A percentile compares a stretch with the other conserved stretches of the same genome.
Conservation (phyloP, 1,284 basidiomycete species). For the Psilocybe mexicana region DNA sequence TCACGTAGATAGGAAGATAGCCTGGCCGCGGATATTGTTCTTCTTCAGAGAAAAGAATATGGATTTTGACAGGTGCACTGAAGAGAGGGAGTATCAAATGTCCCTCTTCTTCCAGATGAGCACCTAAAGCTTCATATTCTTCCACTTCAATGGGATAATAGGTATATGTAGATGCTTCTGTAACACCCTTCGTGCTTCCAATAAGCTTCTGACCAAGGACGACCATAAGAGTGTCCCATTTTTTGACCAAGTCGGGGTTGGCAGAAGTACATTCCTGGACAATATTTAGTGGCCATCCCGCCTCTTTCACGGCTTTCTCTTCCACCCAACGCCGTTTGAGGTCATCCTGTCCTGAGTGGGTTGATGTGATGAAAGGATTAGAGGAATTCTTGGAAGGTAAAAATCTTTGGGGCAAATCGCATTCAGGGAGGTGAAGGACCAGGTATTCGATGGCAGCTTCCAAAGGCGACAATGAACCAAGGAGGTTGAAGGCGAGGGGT, state of each 20-base stretch:
- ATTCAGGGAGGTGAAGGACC: conserved; percentile 75
- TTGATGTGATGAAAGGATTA: conserved; percentile 64
- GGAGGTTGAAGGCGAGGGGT: conserved; percentile 49
- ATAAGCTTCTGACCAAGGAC: conserved; percentile 51
- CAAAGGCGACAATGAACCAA: conserved; percentile 49
- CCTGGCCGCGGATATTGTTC: conserved; percentile 55
- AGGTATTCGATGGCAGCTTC: conserved; percentile 78
- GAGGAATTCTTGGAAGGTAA: conserved; percentile 66
- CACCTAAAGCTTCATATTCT: conserved; percentile 73
- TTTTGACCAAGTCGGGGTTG: conserved; percentile 39
- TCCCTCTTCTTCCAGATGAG: conserved; percentile 42
- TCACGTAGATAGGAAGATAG: conserved; percentile 76
- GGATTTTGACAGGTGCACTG: conserved; percentile 63
- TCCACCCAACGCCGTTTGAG: conserved; percentile 81
- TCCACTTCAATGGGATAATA: conserved; percentile 48
- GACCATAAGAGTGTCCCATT: conserved; percentile 53
- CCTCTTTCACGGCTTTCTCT: conserved; percentile 81
- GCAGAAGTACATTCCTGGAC: conserved; percentile 56
- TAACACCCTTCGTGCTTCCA: conserved; percentile 36
- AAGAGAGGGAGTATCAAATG: conserved; percentile 64
- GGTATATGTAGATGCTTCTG: conserved; percentile 13
- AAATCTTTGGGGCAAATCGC: conserved; percentile 70
- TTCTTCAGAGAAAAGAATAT: conserved; percentile 61
- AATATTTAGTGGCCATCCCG: conserved; percentile 78
- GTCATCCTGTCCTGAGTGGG: conserved; percentile 60